Evolutionary conservation across 129 eudicot genomes (phyloP), one percentile per base, ranked within the genome.

Genomic region (Mikania micrantha): DNA sequence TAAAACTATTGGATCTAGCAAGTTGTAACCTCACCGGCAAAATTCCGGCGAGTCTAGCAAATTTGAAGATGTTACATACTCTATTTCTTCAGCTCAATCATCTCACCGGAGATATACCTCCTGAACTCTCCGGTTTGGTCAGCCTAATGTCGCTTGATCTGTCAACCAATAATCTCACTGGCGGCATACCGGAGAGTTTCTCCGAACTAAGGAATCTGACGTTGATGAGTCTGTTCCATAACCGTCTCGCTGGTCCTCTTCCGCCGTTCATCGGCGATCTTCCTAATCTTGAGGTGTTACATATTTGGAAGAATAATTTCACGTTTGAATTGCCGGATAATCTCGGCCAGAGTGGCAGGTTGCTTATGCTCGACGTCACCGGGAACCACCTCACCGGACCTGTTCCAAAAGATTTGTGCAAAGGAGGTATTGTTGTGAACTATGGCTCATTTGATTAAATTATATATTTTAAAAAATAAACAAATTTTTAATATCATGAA

Each of bases 231-330:
- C 60, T 88, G 61, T 86, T 84, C 61, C 58, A 72, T 13, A 93
- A 93, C 73, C 81, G 85, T 31, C 71, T 93, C 40, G 73, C 77
- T 17, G 98, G 98, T 12, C 95, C 84, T 0, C 71, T 93, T 41
- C 98, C 96, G 8, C 24, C 77, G 28, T 84, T 83, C 70, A 76
- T 93, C 15, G 98, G 86, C 3, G 96, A 89, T 54, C 71, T 84
- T 2, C 96, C 96, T 1, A 84, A 86, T 75, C 89, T 93, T 17
- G 96, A 93, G 62, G 87, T 80, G 15, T 48, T 93, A 5, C 79
- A 83, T n/a, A 65, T 86, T 10, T 93, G 98, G 98, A 80, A 69
- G 49, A 93, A 93, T 72, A 88, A 93, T 50, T 86, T 93, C 77
- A 93, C 98, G 0, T 57, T 86, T 9, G 75, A 68, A 11, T 22